Evolutionary conservation across 2,329 filamentous ascomycete genomes (phyloP).

Genomic region (Aspergillus sp.): DNA sequence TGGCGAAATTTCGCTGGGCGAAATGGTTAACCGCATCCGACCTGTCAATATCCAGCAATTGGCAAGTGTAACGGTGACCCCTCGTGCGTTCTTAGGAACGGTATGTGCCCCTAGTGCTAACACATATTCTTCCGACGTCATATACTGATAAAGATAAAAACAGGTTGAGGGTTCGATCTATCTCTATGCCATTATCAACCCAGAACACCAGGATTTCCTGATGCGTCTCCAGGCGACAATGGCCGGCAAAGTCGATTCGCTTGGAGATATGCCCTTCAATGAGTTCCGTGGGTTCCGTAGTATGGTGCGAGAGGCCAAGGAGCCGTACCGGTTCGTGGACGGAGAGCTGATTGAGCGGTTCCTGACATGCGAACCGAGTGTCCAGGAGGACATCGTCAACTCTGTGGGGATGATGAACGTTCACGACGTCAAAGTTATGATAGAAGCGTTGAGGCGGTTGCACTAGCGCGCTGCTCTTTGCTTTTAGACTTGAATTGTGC

Average conservation of each 20-base stretch:
- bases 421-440: conserved; percentile 60
- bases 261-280: conserved; percentile 73
- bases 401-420: conserved; percentile 52
- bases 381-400: conserved; percentile 54
- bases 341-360: conserved; percentile 88
- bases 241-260: conserved; percentile 62
- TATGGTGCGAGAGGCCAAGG: conserved; percentile 65
- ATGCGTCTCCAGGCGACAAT: conserved; percentile 76
- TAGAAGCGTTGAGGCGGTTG: conserved; percentile 55
- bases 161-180: conserved; percentile 90
- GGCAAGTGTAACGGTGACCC: conserved; percentile 66
- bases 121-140: not conserved
- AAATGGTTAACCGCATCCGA: conserved; percentile 88
- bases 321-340: conserved; percentile 84
- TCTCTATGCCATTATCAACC: conserved; percentile 76
- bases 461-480: conserved; percentile 30
- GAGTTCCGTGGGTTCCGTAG: conserved; percentile 81
- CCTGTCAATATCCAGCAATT: conserved; percentile 66
- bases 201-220: conserved; percentile 71
- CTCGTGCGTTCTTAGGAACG: conserved; percentile 83
- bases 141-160: not conserved
- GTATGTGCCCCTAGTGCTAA: conserved; percentile 51
- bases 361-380: conserved; percentile 63
- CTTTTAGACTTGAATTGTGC: not conserved
- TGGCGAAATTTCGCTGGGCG: conserved; percentile 80